Evolutionary conservation across 768 basidiomycete species (phyloP).

Genomic region (Austroboletus festivus): DNA sequence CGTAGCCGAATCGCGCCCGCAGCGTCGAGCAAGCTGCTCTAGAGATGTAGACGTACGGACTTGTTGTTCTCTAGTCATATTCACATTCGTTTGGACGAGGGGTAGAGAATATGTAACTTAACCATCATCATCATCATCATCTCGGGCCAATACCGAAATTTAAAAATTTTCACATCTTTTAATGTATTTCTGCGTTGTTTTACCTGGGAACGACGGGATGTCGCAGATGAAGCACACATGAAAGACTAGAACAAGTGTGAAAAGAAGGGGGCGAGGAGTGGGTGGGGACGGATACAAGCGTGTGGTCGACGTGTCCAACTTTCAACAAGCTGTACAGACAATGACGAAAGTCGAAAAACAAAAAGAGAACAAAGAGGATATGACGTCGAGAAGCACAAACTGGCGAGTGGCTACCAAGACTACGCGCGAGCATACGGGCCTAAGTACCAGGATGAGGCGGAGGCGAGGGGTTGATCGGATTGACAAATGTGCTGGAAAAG

Average conservation of each 20-base stretch:
- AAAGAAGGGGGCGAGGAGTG: neutral
- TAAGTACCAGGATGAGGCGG: slow-evolving; percentile 37
- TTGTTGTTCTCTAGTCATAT: too few relatives aligned
- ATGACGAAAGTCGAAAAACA: too few relatives aligned
- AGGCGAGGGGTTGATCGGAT: slow-evolving; percentile 49
- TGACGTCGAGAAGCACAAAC: neutral
- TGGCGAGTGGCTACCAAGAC: neutral
- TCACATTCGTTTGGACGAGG: too few relatives aligned
- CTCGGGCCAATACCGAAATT: too few relatives aligned
- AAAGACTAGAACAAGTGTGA: neutral
- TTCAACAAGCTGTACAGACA: too few relatives aligned
- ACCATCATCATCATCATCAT: too few relatives aligned
- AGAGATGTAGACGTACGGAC: slow-evolving; percentile 19
- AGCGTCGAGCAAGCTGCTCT: slow-evolving; percentile 86
- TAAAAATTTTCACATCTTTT: slow-evolving; percentile 36
- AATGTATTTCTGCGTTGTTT: slow-evolving; percentile 35
- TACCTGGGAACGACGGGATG: slow-evolving; percentile 14
- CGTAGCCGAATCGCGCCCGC: slow-evolving; percentile 87
- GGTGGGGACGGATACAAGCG: neutral
- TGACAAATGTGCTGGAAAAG: slow-evolving; percentile 46
- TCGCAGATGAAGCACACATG: slow-evolving; percentile 29
- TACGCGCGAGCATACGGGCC: too few relatives aligned
- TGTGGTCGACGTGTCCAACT: too few relatives aligned
- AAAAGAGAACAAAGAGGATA: too few relatives aligned
- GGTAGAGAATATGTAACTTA: neutral